phyloP scores from a whole-genome alignment of 140 eudicot genomes.

The Anethum foeniculum region DNA sequence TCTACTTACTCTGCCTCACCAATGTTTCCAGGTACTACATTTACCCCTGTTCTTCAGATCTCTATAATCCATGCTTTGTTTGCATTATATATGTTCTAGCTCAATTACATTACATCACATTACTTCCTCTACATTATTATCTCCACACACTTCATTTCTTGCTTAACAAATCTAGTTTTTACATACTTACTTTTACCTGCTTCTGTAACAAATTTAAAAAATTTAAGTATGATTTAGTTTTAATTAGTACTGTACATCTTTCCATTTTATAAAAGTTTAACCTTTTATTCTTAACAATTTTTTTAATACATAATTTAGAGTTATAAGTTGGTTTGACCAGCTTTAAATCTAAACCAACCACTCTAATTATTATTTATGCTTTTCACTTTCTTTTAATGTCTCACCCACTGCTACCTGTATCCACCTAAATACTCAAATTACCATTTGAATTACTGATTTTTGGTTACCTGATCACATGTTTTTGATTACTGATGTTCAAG shows the following conservation, averaged over 20 bases:
- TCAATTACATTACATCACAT: neutral
- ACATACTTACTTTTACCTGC: neutral
- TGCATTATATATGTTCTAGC: neutral
- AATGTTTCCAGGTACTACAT: slow-evolving; percentile 7
- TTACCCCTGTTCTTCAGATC: neutral
- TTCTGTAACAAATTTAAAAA: neutral
- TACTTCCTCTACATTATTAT: neutral
- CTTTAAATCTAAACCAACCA: neutral
- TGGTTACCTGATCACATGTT: neutral
- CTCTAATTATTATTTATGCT: neutral
- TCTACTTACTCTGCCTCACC: neutral
- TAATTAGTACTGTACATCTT: neutral
- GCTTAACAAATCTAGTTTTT: neutral
- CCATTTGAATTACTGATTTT: neutral
- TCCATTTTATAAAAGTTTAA: neutral
- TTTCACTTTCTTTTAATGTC: neutral
- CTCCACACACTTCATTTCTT: neutral
- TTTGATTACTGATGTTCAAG: neutral
- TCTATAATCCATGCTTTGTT: neutral
- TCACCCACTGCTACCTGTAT: neutral
- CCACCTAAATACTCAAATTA: neutral
- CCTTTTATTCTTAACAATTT: neutral
- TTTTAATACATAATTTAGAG: neutral
- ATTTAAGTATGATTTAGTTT: neutral
- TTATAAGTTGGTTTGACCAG: neutral